These are phyloP conservation scores for Gossypium bickii DNA, from an alignment of 345 rosid genomes.

Conservation along the genomic window DNA sequence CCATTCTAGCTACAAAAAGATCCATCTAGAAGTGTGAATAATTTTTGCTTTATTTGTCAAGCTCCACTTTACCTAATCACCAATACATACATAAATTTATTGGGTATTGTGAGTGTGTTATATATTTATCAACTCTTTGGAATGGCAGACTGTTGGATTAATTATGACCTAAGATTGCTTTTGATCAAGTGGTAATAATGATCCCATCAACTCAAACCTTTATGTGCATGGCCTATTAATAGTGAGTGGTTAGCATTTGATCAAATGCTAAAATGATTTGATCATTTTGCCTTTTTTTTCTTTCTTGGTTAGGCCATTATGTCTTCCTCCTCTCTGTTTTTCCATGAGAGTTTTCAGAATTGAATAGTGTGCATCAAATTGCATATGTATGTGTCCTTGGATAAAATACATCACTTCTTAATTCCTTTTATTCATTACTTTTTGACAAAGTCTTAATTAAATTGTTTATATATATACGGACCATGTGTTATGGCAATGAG, in stretches of 20 bases:
- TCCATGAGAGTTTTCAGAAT: not conserved
- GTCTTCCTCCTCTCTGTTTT: not conserved
- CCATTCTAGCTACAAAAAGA: not conserved
- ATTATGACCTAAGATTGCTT: slow-evolving; percentile 31
- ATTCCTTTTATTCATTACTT: not conserved
- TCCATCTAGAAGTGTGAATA: not conserved
- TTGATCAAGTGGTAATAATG: slow-evolving; percentile 16
- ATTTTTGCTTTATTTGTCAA: not conserved
- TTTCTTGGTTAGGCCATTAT: not conserved
- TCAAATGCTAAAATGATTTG: slow-evolving; percentile 17
- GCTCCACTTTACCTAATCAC: slow-evolving; percentile 1
- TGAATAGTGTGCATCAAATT: not conserved
- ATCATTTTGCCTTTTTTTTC: not conserved
- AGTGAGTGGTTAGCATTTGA: not conserved
- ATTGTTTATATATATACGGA: not conserved
- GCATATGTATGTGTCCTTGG: too few species aligned
- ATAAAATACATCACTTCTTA: too few species aligned
- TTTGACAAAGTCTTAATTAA: not conserved
- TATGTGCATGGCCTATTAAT: slow-evolving; percentile 15
- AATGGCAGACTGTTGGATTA: slow-evolving; percentile 25
- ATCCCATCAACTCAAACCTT: slow-evolving; percentile 19
- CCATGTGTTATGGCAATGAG: not conserved
- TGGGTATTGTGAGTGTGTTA: not conserved
- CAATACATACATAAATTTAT: not conserved
- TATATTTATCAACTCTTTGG: not conserved